These are phyloP conservation scores for Silene coronaria DNA, from an alignment of 179 eudicot species.

Conservation along the genomic window DNA sequence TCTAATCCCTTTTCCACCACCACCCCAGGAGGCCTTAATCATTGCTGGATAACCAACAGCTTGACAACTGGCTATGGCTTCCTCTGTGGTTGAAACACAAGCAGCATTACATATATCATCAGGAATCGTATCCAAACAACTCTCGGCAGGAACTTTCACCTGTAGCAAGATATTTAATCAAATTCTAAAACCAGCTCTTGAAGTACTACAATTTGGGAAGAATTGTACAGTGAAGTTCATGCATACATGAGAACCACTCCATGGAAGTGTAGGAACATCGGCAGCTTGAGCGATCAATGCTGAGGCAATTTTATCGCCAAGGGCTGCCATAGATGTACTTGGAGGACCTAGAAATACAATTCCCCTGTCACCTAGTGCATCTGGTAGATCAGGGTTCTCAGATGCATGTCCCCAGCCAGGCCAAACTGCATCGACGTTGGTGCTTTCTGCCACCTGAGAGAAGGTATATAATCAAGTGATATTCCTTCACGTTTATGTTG, in stretches of 20 bases:
- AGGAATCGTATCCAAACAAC: conserved; percentile 73
- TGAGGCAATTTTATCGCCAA: conserved; percentile 97
- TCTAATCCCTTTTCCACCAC: conserved; percentile 99
- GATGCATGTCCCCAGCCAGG: conserved; percentile 99
- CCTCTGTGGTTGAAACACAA: conserved; percentile 86
- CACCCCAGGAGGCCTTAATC: conserved; percentile 99
- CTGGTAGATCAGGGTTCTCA: conserved; percentile 96
- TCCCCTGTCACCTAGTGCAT: conserved; percentile 78
- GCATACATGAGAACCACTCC: conserved; percentile 98
- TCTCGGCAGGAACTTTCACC: conserved; percentile 82
- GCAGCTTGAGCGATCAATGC: conserved; percentile 99
- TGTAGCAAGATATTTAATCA: conserved; percentile 15
- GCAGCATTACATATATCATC: conserved; percentile 82
- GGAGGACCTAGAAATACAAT: conserved; percentile 93
- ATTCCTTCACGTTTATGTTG: background rate
- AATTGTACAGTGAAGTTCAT: conserved; percentile 10
- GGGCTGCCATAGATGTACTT: conserved; percentile 84
- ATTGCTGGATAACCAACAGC: conserved; percentile 97
- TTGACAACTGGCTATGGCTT: conserved; percentile 93
- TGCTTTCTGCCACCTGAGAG: conserved; percentile 79
- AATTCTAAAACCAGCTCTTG: background rate
- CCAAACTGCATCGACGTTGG: conserved; percentile 98
- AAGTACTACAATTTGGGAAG: background rate
- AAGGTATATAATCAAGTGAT: conserved; percentile 9
- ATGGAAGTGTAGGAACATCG: conserved; percentile 93